Evolutionary conservation across 75 land plant genomes (phyloP), one percentile per base, ranked within the genome.

Genomic region (Pinus taeda): DNA sequence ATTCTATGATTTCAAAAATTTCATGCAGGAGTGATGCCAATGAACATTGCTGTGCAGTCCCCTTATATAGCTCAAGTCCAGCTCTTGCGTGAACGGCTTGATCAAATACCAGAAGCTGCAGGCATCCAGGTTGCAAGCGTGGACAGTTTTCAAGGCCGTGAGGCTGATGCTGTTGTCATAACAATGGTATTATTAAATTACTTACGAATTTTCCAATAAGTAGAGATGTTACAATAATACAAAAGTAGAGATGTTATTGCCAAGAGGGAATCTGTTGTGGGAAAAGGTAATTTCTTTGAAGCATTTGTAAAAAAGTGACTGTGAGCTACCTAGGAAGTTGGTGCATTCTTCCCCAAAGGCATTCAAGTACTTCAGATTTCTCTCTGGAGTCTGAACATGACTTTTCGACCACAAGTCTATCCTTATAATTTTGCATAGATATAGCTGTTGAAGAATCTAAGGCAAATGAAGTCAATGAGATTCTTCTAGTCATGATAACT

Each of bases 21-120:
- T 17, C 56, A 18, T 85, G 78, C 90, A 95, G 98, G 98, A 63
- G 93, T 95, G 29, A 65, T 86, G 17, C 83, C 95, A 53, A 57
- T 76, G 42, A 79, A 83, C n/a, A 95, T 95, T 75, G 98, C 86
- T 45, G 93, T 95, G 59, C 96, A 95, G 67, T 95, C 96, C 70
- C 98, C 98, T 33, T 95, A 95, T 76, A 80, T 95, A 80, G 93
- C 98, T 45, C 98, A 95, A 82, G 98, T 95, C 11, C 91, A 95
- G 71, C 84, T 95, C 26, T 66, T 95, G 22, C 85, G 95, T 60
- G 89, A 90, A 63, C 84, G 84, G 60, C 73, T 93, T 60, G 96
- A 91, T 73, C 93, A 86, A 58, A 29, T 85, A 67, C 90, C 90
- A 22, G 88, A 83, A 55, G 88, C 91, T 58, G 82, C 60, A n/a